Evolutionary conservation across 495 filamentous ascomycete genomes (phyloP).

Genomic region (Schizothecium vesticola): DNA sequence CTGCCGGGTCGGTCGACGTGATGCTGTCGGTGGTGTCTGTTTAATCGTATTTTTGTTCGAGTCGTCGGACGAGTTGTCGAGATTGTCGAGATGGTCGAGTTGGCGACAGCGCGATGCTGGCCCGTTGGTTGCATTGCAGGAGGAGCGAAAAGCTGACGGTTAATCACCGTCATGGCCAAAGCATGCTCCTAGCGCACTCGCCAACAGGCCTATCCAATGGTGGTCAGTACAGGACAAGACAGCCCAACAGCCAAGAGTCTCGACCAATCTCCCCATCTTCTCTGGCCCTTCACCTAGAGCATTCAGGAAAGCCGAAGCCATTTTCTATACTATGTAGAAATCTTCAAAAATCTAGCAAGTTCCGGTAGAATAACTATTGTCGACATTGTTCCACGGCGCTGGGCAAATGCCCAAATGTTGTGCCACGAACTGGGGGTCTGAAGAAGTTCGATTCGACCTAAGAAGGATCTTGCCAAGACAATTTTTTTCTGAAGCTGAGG

Average conservation of each 20-base stretch:
- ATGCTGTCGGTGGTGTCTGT: background rate
- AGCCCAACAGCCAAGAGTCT: background rate
- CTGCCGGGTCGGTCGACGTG: background rate
- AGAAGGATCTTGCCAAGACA: background rate
- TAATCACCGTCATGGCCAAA: background rate
- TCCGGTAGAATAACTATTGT: background rate
- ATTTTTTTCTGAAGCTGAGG: background rate
- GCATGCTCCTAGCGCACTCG: background rate
- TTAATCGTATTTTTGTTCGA: background rate
- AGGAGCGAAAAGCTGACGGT: background rate
- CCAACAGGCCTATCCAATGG: background rate
- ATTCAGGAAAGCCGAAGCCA: background rate
- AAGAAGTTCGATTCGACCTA: background rate
- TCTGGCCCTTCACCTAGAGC: background rate
- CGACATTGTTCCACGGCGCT: background rate
- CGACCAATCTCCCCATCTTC: background rate
- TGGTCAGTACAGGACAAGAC: background rate
- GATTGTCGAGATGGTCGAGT: background rate
- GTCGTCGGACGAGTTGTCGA: background rate
- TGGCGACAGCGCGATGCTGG: background rate
- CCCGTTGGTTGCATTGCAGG: background rate
- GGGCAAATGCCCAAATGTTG: background rate
- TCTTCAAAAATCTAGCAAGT: background rate
- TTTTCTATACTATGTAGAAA: background rate
- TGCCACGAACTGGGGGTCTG: background rate